phyloP scores from a whole-genome alignment of 1,139 yeast species.

The Debaryomycetaceae sp. region DNA sequence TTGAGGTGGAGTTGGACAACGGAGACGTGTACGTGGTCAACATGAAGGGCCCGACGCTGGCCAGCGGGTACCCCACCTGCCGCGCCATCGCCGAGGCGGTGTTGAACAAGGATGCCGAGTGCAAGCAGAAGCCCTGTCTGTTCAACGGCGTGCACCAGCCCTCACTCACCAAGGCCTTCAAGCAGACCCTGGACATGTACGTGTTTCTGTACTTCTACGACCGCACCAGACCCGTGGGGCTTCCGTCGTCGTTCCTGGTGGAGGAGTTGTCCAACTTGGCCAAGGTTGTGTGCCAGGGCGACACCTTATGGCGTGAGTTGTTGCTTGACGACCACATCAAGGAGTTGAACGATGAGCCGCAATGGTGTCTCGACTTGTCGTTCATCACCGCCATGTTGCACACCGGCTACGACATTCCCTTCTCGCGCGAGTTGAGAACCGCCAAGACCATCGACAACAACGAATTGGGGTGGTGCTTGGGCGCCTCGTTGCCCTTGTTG shows the following conservation, averaged over 20 bases:
- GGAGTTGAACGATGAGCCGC: constrained; percentile 71
- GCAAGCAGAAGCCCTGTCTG: constrained; percentile 79
- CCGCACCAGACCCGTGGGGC: constrained; percentile 87
- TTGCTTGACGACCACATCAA: constrained; percentile 62
- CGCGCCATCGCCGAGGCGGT: constrained; percentile 77
- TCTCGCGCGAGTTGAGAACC: constrained; percentile 82
- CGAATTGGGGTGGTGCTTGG: constrained; percentile 97
- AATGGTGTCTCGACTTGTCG: constrained; percentile 89
- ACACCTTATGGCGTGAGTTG: constrained; percentile 61
- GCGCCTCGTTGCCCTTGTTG: constrained; percentile 89
- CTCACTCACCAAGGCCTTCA: constrained; percentile 71
- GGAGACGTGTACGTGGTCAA: constrained; percentile 55
- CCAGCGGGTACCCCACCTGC: constrained; percentile 65
- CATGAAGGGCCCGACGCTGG: constrained; percentile 64
- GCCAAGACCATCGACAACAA: constrained; percentile 84
- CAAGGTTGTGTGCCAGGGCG: constrained; percentile 80
- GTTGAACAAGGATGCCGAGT: constrained; percentile 75
- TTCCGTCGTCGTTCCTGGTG: constrained; percentile 85
- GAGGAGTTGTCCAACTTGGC: constrained; percentile 82
- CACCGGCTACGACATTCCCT: constrained; percentile 93
- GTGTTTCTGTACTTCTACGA: constrained; percentile 94
- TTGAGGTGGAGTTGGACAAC: constrained; percentile 49
- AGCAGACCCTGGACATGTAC: constrained; percentile 67
- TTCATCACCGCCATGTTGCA: constrained; percentile 88
- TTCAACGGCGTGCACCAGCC: constrained; percentile 98